Conservation (phyloP, 2,329 filamentous ascomycete genomes). For the Cadophora gregata region DNA sequence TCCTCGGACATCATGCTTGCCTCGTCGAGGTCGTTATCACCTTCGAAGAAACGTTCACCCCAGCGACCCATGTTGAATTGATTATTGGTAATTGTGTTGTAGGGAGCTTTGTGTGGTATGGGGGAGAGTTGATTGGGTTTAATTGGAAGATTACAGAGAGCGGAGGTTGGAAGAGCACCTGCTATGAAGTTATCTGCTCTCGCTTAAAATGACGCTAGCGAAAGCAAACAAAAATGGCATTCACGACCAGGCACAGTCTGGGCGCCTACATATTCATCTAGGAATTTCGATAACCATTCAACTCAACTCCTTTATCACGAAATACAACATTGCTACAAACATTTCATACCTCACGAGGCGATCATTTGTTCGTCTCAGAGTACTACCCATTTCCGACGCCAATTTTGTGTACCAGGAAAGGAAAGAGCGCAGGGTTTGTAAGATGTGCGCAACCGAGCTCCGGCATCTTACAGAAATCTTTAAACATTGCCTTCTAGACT, state of each 20-base stretch:
- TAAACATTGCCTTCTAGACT: no score
- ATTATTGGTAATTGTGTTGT: background rate
- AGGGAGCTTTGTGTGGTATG: background rate
- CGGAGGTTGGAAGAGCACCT: background rate
- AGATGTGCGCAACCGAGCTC: no score
- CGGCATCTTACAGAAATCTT: no score
- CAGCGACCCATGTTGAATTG: conserved; percentile 21
- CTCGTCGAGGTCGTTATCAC: conserved; percentile 22
- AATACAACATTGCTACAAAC: no score
- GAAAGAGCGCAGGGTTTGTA: no score
- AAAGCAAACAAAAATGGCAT: background rate
- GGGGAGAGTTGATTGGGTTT: background rate
- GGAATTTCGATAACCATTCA: no score
- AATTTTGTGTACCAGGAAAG: no score
- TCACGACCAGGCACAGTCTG: background rate
- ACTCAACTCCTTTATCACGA: no score
- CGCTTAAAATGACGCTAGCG: background rate
- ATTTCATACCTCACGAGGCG: no score
- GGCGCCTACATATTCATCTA: no score
- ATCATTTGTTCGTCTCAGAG: no score
- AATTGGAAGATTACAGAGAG: background rate
- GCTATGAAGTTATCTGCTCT: background rate
- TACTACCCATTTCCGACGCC: no score
- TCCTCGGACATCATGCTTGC: conserved; percentile 20
- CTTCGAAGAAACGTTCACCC: conserved; percentile 21